A percentile compares a stretch with the other conserved stretches of the same genome.
Evolutionary conservation across 805 yeast genomes (phyloP).

Genomic region (Starmerella roubikii): DNA sequence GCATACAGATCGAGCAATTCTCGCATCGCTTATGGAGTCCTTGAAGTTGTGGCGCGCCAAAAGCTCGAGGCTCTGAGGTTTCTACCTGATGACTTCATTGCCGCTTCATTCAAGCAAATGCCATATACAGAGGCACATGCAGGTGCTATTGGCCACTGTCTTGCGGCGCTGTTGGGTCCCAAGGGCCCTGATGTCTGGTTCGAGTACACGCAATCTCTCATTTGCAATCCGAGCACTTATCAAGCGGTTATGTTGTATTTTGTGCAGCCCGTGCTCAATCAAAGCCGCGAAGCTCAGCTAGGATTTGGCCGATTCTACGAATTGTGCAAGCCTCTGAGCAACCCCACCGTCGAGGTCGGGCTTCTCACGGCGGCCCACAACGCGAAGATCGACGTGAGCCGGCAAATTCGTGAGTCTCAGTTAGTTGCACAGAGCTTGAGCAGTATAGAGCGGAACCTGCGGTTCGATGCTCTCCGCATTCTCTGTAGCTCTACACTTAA

Average conservation of each 20-base stretch:
- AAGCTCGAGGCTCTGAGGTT: not conserved
- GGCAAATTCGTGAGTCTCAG: slow-evolving; percentile 2
- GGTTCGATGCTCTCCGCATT: slow-evolving; percentile 11
- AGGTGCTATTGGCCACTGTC: slow-evolving; percentile 10
- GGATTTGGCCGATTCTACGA: slow-evolving; percentile 3
- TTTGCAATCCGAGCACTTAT: not conserved
- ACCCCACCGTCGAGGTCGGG: slow-evolving; percentile 10
- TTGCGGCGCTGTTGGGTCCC: slow-evolving; percentile 8
- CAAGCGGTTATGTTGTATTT: slow-evolving; percentile 13
- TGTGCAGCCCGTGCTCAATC: slow-evolving; percentile 14
- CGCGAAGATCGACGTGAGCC: slow-evolving; percentile 14
- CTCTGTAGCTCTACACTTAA: slow-evolving; percentile 40
- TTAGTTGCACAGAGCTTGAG: slow-evolving; percentile 2
- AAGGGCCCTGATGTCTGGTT: slow-evolving; percentile 6
- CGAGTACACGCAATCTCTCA: not conserved
- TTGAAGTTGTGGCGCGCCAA: slow-evolving; percentile 8
- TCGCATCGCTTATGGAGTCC: slow-evolving; percentile 7
- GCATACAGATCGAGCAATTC: slow-evolving; percentile 3
- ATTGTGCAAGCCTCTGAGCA: slow-evolving; percentile 2
- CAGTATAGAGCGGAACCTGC: not conserved
- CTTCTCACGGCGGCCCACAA: slow-evolving; percentile 13
- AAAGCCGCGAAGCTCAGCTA: not conserved
- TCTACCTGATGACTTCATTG: slow-evolving; percentile 5
- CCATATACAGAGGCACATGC: slow-evolving; percentile 2
- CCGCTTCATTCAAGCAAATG: slow-evolving; percentile 1